phyloP scores from a whole-genome alignment of 495 filamentous ascomycete genomes.

The Daldinia vernicosa region DNA sequence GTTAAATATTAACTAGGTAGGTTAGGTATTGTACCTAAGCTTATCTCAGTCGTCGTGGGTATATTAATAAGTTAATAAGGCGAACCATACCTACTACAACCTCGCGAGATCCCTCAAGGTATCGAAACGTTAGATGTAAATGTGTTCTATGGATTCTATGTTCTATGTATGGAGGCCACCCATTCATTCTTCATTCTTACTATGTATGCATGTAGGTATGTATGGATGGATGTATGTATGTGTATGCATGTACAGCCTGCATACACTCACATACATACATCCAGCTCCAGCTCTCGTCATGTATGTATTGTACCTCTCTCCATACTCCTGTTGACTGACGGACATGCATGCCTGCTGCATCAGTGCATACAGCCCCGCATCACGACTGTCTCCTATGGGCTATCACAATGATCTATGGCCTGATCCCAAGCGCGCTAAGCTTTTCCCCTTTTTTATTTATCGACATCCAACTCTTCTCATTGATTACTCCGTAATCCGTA shows the following conservation, averaged over 20 bases:
- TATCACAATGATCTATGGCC: slow-evolving; percentile 47
- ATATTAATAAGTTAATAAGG: neutral
- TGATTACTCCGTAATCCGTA: slow-evolving; percentile 26
- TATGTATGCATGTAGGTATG: neutral
- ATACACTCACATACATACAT: slow-evolving; percentile 11
- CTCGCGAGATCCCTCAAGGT: neutral
- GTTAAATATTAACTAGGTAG: neutral
- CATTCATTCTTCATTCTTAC: neutral
- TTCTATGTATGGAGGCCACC: slow-evolving; percentile 4
- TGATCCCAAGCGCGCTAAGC: slow-evolving; percentile 48
- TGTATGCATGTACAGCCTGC: slow-evolving; percentile 6
- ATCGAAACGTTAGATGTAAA: slow-evolving; percentile 16
- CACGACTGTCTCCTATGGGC: slow-evolving; percentile 46
- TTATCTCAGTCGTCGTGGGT: neutral
- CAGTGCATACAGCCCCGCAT: slow-evolving; percentile 43
- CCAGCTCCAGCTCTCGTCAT: slow-evolving; percentile 6
- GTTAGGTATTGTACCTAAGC: too few species aligned
- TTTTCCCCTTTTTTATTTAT: slow-evolving; percentile 42
- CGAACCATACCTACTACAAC: neutral
- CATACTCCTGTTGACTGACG: slow-evolving; percentile 33
- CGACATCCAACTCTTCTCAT: slow-evolving; percentile 23
- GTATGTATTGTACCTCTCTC: slow-evolving; percentile 10
- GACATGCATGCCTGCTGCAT: slow-evolving; percentile 43
- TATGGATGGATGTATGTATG: too few species aligned
- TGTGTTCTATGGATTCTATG: neutral